Conservation (phyloP, 768 basidiomycete species). For the Calocera viscosa region DNA sequence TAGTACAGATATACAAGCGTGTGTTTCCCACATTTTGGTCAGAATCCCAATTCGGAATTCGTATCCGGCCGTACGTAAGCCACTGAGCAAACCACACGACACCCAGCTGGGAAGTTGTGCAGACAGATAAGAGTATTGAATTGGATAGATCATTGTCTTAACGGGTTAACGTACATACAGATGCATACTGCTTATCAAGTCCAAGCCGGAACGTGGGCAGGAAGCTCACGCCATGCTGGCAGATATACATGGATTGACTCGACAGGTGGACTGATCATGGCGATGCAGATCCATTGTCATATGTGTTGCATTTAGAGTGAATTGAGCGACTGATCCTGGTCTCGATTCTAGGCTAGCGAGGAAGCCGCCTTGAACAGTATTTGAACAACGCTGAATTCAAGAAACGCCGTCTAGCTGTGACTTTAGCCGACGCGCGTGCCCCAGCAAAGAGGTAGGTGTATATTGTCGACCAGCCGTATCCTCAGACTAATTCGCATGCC, state of each 20-base stretch:
- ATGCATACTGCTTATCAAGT: no score
- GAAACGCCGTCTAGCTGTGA: constrained; percentile 80
- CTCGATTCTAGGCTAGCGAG: constrained; percentile 45
- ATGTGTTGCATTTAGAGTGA: not conserved
- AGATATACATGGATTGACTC: no score
- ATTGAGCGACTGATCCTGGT: constrained; percentile 1
- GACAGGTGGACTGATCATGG: no score
- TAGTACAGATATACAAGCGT: no score
- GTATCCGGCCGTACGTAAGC: not conserved
- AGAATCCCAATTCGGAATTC: not conserved
- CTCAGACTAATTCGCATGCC: not conserved
- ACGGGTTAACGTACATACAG: no score
- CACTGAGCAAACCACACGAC: not conserved
- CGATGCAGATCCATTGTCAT: no score
- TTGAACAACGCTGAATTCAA: constrained; percentile 84
- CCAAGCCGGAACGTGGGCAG: no score
- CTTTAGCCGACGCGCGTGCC: constrained; percentile 62
- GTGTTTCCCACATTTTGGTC: not conserved
- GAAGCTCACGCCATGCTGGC: no score
- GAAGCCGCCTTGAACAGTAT: constrained; percentile 50
- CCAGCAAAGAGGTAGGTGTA: constrained; percentile 40
- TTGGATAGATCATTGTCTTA: no score
- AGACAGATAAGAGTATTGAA: no score
- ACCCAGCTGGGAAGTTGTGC: not conserved
- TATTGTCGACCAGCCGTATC: not conserved